A percentile compares a stretch with the other conserved stretches of the same genome.
Conservation (phyloP, 441 rosid species). For the Breynia disticha region DNA sequence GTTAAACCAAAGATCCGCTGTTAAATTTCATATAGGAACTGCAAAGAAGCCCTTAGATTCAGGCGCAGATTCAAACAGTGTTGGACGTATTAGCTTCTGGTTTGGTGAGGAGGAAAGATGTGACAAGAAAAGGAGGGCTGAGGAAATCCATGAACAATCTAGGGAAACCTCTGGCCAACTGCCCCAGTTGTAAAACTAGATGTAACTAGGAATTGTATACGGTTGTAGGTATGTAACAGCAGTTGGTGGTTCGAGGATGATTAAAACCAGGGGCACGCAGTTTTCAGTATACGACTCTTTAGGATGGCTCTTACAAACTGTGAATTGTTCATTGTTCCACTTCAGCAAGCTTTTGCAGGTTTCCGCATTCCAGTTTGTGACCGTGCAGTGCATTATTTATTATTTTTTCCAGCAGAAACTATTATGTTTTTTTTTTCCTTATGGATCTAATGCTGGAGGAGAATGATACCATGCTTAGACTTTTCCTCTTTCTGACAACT, state of each 20-base stretch:
- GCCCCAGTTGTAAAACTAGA: constrained; percentile 53
- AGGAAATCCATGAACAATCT: constrained; percentile 38
- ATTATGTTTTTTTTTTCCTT: constrained; percentile 16
- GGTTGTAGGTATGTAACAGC: constrained; percentile 30
- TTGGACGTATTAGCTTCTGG: constrained; percentile 23
- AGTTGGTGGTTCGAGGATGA: constrained; percentile 32
- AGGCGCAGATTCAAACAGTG: constrained; percentile 19
- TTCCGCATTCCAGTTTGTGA: constrained; percentile 26
- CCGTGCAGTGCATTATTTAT: constrained; percentile 23
- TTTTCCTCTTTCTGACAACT: background rate
- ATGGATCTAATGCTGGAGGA: constrained; percentile 8
- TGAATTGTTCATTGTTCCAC: constrained; percentile 18
- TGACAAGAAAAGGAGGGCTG: constrained; percentile 38
- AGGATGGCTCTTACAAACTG: constrained; percentile 24
- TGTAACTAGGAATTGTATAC: constrained; percentile 41
- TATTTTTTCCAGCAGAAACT: constrained; percentile 37
- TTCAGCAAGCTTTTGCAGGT: constrained; percentile 40
- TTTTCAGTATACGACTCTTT: constrained; percentile 26
- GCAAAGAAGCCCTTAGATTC: constrained; percentile 29
- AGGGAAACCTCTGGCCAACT: constrained; percentile 32
- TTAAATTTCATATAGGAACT: constrained; percentile 52
- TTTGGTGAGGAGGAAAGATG: constrained; percentile 38
- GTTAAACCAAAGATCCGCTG: constrained; percentile 36
- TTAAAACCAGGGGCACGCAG: constrained; percentile 21
- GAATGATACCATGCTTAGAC: background rate